Percentiles rank a stretch among this genome's conserved stretches.
phyloP scores from a whole-genome alignment of 1,284 basidiomycete genomes.

The Pseudozyma sp. region DNA sequence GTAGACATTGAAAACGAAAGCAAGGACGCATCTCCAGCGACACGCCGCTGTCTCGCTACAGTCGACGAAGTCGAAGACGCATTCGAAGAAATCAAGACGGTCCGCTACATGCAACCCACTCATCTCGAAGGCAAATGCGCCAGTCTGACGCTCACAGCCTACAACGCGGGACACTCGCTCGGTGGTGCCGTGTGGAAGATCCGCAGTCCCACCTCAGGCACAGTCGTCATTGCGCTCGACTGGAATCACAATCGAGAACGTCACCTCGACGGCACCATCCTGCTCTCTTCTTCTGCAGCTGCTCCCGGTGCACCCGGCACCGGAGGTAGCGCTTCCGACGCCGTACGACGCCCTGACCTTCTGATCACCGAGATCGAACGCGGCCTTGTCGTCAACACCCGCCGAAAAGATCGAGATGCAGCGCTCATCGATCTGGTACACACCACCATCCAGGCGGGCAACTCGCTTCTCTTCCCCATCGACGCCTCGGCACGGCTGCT shows the following conservation, averaged over 20 bases:
- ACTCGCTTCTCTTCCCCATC: conserved; percentile 86
- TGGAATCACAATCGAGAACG: conserved; percentile 97
- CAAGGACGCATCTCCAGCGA: background rate
- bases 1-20: conserved; percentile 52
- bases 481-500: conserved; percentile 93
- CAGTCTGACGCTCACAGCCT: conserved; percentile 88
- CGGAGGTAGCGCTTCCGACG: conserved; percentile 39
- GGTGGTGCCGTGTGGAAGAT: conserved; percentile 99
- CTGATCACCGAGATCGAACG: conserved; percentile 93
- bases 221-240: conserved; percentile 93
- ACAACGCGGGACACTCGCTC: conserved; percentile 93
- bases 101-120: conserved; percentile 94
- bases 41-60: conserved; percentile 76
- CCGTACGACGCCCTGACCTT: conserved; percentile 70
- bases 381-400: conserved; percentile 79
- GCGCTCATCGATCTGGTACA: conserved; percentile 75
- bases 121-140: conserved; percentile 83
- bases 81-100: conserved; percentile 89
- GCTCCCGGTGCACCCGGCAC: conserved; percentile 34
- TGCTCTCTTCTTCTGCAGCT: conserved; percentile 52
- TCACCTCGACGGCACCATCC: conserved; percentile 92
- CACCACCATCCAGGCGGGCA: conserved; percentile 84
- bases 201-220: conserved; percentile 93
- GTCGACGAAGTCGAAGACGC: conserved; percentile 90
- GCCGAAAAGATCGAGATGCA: conserved; percentile 89